Conservation (phyloP, 495 filamentous ascomycete species). For the Letharia lupina region DNA sequence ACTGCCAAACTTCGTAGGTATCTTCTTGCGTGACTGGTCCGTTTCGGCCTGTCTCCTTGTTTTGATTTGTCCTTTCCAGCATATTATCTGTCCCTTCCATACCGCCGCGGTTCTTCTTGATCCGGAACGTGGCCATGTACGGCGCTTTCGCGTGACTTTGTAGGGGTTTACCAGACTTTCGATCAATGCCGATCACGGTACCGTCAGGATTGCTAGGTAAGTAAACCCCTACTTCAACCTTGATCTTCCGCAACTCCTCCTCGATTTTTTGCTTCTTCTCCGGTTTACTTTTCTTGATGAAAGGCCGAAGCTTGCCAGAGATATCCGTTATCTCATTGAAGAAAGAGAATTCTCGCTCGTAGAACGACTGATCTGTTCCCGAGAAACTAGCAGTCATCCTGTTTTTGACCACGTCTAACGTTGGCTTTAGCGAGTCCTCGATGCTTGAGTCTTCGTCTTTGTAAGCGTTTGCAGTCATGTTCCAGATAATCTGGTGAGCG, state of each 20-base stretch:
- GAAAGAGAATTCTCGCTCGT: slow-evolving; percentile 91
- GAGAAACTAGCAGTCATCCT: slow-evolving; percentile 78
- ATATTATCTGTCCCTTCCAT: slow-evolving; percentile 26
- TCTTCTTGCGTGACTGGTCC: slow-evolving; percentile 20
- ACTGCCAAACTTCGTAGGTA: slow-evolving; percentile 90
- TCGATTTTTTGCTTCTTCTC: slow-evolving; percentile 99
- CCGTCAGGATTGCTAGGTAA: slow-evolving; percentile 95
- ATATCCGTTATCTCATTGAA: slow-evolving; percentile 95
- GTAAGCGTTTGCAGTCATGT: slow-evolving; percentile 98
- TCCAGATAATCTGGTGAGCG: slow-evolving; percentile 99
- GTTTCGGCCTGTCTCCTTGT: slow-evolving; percentile 32
- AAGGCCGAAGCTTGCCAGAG: slow-evolving; percentile 89
- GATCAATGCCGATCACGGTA: slow-evolving; percentile 92
- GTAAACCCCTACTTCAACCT: slow-evolving; percentile 94
- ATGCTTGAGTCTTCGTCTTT: slow-evolving; percentile 91
- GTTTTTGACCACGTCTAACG: slow-evolving; percentile 80
- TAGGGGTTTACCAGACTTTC: slow-evolving; percentile 92
- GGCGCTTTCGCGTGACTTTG: slow-evolving; percentile 97
- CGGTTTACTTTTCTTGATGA: slow-evolving; percentile 83
- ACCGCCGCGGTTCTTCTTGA: slow-evolving; percentile 63
- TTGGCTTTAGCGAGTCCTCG: slow-evolving; percentile 87
- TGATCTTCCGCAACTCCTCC: slow-evolving; percentile 92
- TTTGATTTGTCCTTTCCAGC: slow-evolving; percentile 27
- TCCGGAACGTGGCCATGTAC: slow-evolving; percentile 97
- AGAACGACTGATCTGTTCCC: slow-evolving; percentile 68